Conservation (phyloP, 2,329 filamentous ascomycete species). For the Trichoderma simmonsii region DNA sequence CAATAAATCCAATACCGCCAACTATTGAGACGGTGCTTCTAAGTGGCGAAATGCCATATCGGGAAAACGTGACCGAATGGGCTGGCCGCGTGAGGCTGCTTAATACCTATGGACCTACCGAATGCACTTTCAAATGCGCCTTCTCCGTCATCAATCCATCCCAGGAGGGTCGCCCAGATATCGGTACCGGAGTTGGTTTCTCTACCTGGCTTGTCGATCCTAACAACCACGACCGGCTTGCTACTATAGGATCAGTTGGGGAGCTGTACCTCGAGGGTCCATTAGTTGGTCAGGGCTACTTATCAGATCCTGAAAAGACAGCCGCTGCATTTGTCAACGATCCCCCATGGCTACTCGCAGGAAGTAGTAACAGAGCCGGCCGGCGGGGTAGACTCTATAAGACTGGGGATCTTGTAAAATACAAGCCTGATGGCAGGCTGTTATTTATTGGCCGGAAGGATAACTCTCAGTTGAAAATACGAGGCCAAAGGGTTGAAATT, state of each 20-base stretch:
- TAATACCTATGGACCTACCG: slow-evolving; percentile 13
- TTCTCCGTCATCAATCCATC: background rate
- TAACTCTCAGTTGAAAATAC: slow-evolving; percentile 49
- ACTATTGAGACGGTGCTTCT: background rate
- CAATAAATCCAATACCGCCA: background rate
- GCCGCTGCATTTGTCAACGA: slow-evolving; percentile 21
- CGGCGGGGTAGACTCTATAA: slow-evolving; percentile 29
- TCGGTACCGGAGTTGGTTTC: slow-evolving; percentile 5
- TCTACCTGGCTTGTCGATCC: slow-evolving; percentile 20
- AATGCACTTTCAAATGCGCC: slow-evolving; percentile 3
- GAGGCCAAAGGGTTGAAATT: slow-evolving; percentile 45
- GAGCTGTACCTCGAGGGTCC: slow-evolving; percentile 22
- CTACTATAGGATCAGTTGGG: slow-evolving; percentile 18
- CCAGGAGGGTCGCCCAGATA: background rate
- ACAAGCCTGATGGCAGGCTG: slow-evolving; percentile 34
- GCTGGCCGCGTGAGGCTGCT: slow-evolving; percentile 8
- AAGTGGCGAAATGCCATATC: slow-evolving; percentile 8
- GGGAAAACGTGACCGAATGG: background rate
- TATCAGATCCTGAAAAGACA: slow-evolving; percentile 20
- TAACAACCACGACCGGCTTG: background rate
- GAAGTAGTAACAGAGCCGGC: slow-evolving; percentile 20
- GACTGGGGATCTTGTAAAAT: slow-evolving; percentile 35
- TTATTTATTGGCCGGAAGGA: slow-evolving; percentile 48
- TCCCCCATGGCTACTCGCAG: slow-evolving; percentile 34
- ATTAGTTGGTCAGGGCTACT: slow-evolving; percentile 21